Conservation (phyloP, 805 yeast species). For the Pachysolen tannophilus region DNA sequence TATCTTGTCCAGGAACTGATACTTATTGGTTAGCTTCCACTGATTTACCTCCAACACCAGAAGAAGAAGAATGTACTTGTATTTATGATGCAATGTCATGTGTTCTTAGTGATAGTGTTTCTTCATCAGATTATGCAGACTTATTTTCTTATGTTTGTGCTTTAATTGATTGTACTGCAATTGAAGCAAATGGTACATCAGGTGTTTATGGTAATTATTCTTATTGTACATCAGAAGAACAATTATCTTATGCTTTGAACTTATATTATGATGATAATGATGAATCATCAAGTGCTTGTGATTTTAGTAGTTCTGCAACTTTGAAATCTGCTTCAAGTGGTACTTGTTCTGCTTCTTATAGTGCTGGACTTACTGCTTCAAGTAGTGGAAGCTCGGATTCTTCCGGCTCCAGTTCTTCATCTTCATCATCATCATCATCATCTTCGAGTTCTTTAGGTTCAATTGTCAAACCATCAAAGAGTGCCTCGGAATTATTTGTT, state of each 20-base stretch:
- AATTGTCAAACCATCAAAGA: slow-evolving; percentile 5
- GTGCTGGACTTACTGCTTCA: slow-evolving; percentile 32
- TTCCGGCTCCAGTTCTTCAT: too few species aligned
- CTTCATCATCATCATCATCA: slow-evolving; percentile 1
- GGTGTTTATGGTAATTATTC: slow-evolving; percentile 71
- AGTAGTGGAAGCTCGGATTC: slow-evolving; percentile 19
- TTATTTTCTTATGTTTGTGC: slow-evolving; percentile 55
- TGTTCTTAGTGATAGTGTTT: slow-evolving; percentile 49
- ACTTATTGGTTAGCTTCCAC: slow-evolving; percentile 59
- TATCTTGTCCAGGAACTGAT: slow-evolving; percentile 54
- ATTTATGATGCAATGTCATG: slow-evolving; percentile 46
- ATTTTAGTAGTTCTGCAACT: slow-evolving; percentile 62
- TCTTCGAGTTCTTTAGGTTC: too few species aligned
- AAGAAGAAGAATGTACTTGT: slow-evolving; percentile 56
- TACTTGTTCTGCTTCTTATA: slow-evolving; percentile 45
- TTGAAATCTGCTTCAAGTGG: slow-evolving; percentile 40
- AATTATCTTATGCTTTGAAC: slow-evolving; percentile 59
- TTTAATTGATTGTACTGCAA: slow-evolving; percentile 40
- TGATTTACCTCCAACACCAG: slow-evolving; percentile 75
- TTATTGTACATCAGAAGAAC: slow-evolving; percentile 59
- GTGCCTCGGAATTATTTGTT: slow-evolving; percentile 22
- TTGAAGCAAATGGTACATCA: slow-evolving; percentile 49
- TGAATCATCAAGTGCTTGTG: slow-evolving; percentile 44
- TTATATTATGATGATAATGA: slow-evolving; percentile 48
- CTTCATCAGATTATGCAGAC: slow-evolving; percentile 45